A percentile compares a stretch with the other conserved stretches of the same genome.
Evolutionary conservation across 345 rosid genomes (phyloP).

Genomic region (Anacardium occidentale): DNA sequence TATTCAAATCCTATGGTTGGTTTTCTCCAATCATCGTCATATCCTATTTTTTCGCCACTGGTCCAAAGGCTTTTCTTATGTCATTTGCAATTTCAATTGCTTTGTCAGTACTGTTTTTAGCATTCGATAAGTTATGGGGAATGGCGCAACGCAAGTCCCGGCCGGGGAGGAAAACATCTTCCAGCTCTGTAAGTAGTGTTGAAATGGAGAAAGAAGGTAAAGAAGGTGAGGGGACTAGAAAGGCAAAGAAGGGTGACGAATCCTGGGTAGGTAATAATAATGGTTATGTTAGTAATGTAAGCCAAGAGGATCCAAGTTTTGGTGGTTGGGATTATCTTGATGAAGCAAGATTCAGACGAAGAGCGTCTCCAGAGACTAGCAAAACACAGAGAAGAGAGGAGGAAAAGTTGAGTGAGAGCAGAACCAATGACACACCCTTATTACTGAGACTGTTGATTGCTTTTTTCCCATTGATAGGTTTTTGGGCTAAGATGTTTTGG

Average conservation of each 20-base stretch:
- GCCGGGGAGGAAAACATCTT: conserved; percentile 30
- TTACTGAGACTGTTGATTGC: conserved; percentile 57
- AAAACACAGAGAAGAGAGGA: conserved; percentile 14
- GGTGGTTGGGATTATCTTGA: conserved; percentile 71
- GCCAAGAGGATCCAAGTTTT: conserved; percentile 23
- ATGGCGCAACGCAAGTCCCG: conserved; percentile 16
- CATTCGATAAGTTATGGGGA: conserved; percentile 32
- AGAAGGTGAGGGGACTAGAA: conserved; percentile 19
- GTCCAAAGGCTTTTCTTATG: conserved; percentile 57
- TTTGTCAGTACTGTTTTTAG: conserved; percentile 34
- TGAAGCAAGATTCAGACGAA: conserved; percentile 17
- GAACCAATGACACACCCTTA: conserved; percentile 38
- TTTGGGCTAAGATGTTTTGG: conserved; percentile 51
- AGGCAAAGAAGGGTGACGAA: conserved; percentile 24
- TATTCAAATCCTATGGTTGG: conserved; percentile 62
- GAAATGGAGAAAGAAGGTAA: conserved; percentile 23
- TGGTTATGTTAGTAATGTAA: conserved; percentile 25
- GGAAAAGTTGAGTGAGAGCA: conserved; percentile 32
- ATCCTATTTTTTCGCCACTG: conserved; percentile 44
- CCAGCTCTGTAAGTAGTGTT: conserved; percentile 13
- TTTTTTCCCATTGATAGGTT: conserved; percentile 55
- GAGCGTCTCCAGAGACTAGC: conserved; percentile 15
- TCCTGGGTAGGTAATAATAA: conserved; percentile 30
- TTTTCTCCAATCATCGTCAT: conserved; percentile 41
- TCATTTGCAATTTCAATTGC: conserved; percentile 40